Conservation (phyloP, 2,329 filamentous ascomycete genomes). For the Xylogone sp. region DNA sequence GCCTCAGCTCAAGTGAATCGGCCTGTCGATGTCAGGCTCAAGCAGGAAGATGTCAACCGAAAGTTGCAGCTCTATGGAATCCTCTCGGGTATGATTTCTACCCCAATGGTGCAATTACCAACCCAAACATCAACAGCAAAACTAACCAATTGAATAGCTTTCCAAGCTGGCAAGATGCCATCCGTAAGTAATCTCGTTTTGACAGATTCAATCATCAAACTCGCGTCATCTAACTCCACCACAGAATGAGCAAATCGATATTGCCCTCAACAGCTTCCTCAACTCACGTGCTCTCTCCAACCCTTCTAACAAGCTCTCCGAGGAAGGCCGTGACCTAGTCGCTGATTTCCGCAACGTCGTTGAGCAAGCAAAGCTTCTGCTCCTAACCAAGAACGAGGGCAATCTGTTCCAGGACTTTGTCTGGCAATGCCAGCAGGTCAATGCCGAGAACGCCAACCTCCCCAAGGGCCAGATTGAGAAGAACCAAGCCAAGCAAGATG, state of each 20-base stretch:
- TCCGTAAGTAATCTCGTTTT: constrained; percentile 40
- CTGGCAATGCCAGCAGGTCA: constrained; percentile 82
- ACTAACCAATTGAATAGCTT: constrained; percentile 64
- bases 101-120: neutral
- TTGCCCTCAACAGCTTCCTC: constrained; percentile 86
- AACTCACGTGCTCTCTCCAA: constrained; percentile 64
- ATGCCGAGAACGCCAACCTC: constrained; percentile 54
- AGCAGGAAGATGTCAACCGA: constrained; percentile 67
- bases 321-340: constrained; percentile 78
- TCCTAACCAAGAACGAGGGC: constrained; percentile 92
- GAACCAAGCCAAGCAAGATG: constrained; percentile 76
- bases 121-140: too few species aligned
- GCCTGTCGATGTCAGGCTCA: constrained; percentile 22
- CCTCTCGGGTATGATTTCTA: constrained; percentile 53
- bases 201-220: constrained; percentile 11
- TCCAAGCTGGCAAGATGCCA: constrained; percentile 84
- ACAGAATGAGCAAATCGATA: constrained; percentile 73
- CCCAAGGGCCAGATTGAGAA: constrained; percentile 70
- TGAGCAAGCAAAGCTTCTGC: constrained; percentile 75
- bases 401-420: constrained; percentile 96
- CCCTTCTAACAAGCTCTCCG: constrained; percentile 73
- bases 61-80: constrained; percentile 97
- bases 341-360: too few species aligned
- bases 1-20: constrained; percentile 20
- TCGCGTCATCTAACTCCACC: constrained; percentile 1